These are phyloP conservation scores for Ciborinia camelliae DNA, from an alignment of 2,329 filamentous ascomycete genomes.

Conservation along the genomic window DNA sequence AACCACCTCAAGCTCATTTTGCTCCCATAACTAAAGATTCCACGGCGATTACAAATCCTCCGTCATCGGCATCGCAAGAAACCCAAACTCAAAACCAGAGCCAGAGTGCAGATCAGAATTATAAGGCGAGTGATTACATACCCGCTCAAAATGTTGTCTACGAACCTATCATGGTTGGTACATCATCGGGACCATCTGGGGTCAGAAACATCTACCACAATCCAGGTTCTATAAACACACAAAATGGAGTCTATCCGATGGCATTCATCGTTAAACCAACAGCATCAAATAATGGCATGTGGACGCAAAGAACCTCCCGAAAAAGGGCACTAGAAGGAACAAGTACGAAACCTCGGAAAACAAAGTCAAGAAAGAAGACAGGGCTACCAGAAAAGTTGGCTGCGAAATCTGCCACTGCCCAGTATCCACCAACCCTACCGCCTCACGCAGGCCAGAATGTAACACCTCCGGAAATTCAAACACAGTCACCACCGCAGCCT, in stretches of 20 bases:
- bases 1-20: not conserved
- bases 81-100: not conserved
- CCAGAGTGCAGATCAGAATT: not conserved
- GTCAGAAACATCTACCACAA: not conserved
- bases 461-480: not conserved
- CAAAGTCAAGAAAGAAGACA: constrained; percentile 4
- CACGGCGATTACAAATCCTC: not conserved
- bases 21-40: not conserved
- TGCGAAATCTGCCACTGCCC: not conserved
- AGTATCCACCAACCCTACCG: not conserved
- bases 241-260: constrained; percentile 8
- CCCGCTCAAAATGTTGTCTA: not conserved
- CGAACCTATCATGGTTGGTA: not conserved
- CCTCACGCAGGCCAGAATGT: not conserved
- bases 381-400: not conserved
- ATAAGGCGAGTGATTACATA: not conserved
- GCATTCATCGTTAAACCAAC: not conserved
- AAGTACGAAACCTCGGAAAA: not conserved
- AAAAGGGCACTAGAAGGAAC: not conserved
- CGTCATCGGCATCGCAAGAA: not conserved
- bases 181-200: not conserved
- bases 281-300: not conserved
- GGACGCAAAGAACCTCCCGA: not conserved
- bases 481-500: not conserved
- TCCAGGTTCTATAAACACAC: not conserved